These are phyloP conservation scores for Rhynchosporium agropyri DNA, from an alignment of 2,329 filamentous ascomycete genomes.

Conservation along the genomic window DNA sequence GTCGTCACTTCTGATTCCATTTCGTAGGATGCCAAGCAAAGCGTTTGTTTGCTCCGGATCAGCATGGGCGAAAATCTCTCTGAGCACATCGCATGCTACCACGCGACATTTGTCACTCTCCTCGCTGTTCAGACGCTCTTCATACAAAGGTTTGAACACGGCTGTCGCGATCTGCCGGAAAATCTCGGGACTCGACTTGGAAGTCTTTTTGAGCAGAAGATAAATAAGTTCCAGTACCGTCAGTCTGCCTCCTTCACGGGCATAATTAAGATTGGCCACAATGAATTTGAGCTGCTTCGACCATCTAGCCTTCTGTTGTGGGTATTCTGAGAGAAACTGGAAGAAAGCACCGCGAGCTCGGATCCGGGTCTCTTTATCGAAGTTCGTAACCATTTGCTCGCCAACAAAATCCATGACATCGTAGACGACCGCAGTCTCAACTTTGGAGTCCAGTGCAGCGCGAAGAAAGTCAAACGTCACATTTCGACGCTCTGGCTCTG, in stretches of 20 bases:
- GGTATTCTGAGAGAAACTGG: constrained; percentile 92
- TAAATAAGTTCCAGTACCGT: constrained; percentile 93
- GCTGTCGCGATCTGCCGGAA: constrained; percentile 79
- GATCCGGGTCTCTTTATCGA: constrained; percentile 85
- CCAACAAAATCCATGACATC: constrained; percentile 89
- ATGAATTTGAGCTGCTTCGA: constrained; percentile 87
- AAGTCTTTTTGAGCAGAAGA: constrained; percentile 62
- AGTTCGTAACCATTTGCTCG: constrained; percentile 93
- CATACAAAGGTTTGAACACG: constrained; percentile 83
- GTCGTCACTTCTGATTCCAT: constrained; percentile 77
- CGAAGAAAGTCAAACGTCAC: constrained; percentile 94
- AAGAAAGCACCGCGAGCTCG: constrained; percentile 87
- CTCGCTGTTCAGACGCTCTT: constrained; percentile 72
- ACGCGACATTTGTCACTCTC: constrained; percentile 83
- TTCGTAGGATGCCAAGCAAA: constrained; percentile 70
- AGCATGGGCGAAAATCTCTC: constrained; percentile 77
- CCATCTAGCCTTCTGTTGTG: constrained; percentile 87
- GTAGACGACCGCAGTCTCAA: constrained; percentile 86
- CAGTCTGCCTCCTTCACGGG: constrained; percentile 82
- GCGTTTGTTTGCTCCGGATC: constrained; percentile 71
- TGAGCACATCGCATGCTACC: constrained; percentile 77
- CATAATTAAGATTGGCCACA: constrained; percentile 87
- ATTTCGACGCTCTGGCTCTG: constrained; percentile 88
- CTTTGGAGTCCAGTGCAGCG: constrained; percentile 79
- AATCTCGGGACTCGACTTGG: constrained; percentile 79